These are phyloP conservation scores for Venturia nashicola DNA, from an alignment of 2,329 filamentous ascomycete genomes.

Conservation along the genomic window DNA sequence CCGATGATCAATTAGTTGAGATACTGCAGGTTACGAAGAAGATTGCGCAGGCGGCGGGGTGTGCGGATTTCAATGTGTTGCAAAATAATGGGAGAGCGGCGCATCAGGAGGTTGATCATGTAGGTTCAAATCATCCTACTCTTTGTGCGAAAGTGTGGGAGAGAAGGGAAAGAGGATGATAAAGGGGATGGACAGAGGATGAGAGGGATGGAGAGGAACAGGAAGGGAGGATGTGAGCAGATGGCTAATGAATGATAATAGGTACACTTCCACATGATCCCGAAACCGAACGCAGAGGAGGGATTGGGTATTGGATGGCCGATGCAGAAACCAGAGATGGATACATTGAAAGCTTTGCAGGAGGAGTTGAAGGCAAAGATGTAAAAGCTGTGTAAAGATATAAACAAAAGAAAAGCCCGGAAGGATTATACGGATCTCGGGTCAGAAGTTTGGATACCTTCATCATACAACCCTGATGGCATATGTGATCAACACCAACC, in stretches of 20 bases:
- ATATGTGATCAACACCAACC: neutral
- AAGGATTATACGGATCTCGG: too few relatives aligned
- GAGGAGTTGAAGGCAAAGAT: constrained; percentile 88
- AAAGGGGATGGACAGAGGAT: neutral
- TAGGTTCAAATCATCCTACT: constrained; percentile 24
- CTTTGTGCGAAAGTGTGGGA: neutral
- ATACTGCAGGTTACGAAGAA: constrained; percentile 81
- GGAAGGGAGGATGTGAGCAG: neutral
- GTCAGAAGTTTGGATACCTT: too few relatives aligned
- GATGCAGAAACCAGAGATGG: constrained; percentile 63
- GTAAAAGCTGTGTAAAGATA: constrained; percentile 28
- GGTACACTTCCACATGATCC: constrained; percentile 97
- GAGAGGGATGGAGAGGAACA: neutral
- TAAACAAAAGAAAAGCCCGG: neutral
- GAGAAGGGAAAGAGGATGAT: neutral
- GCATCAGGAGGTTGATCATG: constrained; percentile 87
- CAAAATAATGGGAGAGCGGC: constrained; percentile 92
- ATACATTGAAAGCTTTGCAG: constrained; percentile 62
- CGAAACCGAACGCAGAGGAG: constrained; percentile 76
- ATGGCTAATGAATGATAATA: constrained; percentile 20
- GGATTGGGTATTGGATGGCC: constrained; percentile 77
- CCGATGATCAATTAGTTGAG: constrained; percentile 74
- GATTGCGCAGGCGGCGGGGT: constrained; percentile 64
- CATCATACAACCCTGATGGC: neutral
- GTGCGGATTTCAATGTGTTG: constrained; percentile 78